These are phyloP conservation scores for Ophiocordyceps robertsii DNA, from an alignment of 2,329 filamentous ascomycete genomes.

Conservation along the genomic window DNA sequence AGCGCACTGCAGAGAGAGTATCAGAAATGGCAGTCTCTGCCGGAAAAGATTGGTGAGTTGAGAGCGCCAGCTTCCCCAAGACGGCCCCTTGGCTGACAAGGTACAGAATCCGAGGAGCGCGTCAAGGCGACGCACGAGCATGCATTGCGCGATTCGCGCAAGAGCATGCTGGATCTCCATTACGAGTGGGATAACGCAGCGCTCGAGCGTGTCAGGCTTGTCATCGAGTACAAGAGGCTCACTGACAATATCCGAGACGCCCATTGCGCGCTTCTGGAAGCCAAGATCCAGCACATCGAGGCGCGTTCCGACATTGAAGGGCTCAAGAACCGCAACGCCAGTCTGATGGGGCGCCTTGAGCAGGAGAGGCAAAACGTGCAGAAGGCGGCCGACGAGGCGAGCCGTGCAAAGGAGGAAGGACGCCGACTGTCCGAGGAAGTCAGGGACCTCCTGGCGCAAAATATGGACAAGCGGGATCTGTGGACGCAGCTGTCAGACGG, in stretches of 20 bases:
- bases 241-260: slow-evolving; percentile 49
- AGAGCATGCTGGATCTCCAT: slow-evolving; percentile 32
- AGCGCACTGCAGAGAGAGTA: slow-evolving; percentile 50
- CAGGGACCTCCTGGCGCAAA: slow-evolving; percentile 22
- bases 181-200: slow-evolving; percentile 40
- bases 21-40: slow-evolving; percentile 52
- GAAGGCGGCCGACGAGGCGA: slow-evolving; percentile 23
- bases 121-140: slow-evolving; percentile 16
- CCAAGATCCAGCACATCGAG: slow-evolving; percentile 61
- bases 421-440: slow-evolving; percentile 20
- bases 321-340: slow-evolving; percentile 50
- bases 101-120: slow-evolving; percentile 21
- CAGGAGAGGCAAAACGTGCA: slow-evolving; percentile 23
- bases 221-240: slow-evolving; percentile 39
- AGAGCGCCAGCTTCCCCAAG: background rate
- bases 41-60: slow-evolving; percentile 53
- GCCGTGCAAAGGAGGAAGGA: slow-evolving; percentile 21
- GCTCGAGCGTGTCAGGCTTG: slow-evolving; percentile 40
- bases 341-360: slow-evolving; percentile 41
- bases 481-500: slow-evolving; percentile 29
- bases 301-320: slow-evolving; percentile 65
- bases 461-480: slow-evolving; percentile 24
- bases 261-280: slow-evolving; percentile 53
- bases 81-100: slow-evolving; percentile 7
- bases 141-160: slow-evolving; percentile 17